Evolutionary conservation across 306 rosid genomes (phyloP).

Genomic region (Quercus bicolor): DNA sequence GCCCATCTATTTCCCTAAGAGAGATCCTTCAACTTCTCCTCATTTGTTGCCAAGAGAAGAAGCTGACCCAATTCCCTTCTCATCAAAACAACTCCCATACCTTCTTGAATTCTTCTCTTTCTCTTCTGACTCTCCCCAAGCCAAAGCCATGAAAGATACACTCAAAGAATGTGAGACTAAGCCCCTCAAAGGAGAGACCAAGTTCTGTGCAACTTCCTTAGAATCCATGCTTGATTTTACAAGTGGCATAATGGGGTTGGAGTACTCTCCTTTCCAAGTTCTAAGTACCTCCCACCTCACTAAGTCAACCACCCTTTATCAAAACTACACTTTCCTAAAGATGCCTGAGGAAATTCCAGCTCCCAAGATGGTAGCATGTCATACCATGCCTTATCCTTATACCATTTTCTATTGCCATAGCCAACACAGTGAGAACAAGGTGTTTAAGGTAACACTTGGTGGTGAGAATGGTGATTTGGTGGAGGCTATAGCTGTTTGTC

Average conservation of each 20-base stretch:
- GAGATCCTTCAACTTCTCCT: slow-evolving; percentile 56
- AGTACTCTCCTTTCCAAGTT: slow-evolving; percentile 16
- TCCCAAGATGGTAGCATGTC: slow-evolving; percentile 76
- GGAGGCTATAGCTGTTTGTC: slow-evolving; percentile 68
- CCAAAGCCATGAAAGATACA: slow-evolving; percentile 65
- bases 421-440: slow-evolving; percentile 48
- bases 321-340: slow-evolving; percentile 59
- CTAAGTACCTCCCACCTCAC: slow-evolving; percentile 45
- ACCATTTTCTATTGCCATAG: slow-evolving; percentile 64
- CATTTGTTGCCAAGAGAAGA: slow-evolving; percentile 42
- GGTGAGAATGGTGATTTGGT: slow-evolving; percentile 67
- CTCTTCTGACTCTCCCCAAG: slow-evolving; percentile 54
- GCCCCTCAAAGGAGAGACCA: slow-evolving; percentile 66
- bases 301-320: slow-evolving; percentile 47
- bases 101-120: slow-evolving; percentile 49
- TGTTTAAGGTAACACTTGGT: slow-evolving; percentile 33
- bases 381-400: slow-evolving; percentile 77
- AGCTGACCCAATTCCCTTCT: slow-evolving; percentile 61
- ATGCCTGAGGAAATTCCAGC: slow-evolving; percentile 39
- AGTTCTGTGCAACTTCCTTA: slow-evolving; percentile 66
- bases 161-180: slow-evolving; percentile 52
- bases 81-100: slow-evolving; percentile 39
- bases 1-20: slow-evolving; percentile 62
- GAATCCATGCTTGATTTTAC: slow-evolving; percentile 70
- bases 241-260: slow-evolving; percentile 29